Base-by-base conservation (phyloP, 306 rosid species). In the Lotus japonicus region DNA sequence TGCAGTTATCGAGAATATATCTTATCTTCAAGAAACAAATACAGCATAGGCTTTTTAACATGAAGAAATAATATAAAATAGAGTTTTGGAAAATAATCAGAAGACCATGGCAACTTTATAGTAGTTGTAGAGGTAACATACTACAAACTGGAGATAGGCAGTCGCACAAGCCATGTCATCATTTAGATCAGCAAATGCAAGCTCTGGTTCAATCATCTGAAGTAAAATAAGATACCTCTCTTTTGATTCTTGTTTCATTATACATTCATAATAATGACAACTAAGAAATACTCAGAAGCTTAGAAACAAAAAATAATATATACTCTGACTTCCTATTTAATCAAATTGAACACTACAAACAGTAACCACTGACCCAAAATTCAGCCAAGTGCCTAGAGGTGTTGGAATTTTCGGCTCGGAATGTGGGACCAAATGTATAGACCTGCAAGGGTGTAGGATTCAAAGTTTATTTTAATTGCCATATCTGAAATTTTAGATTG, bases 101-200 rank as follows among this genome's bases (percentile, higher is more conserved):
- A 61, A 33, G 62, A 50, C 8, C 18, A 28, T 38, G 50, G 16
- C 31, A 42, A 85, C 54, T 77, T 52, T 49, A 52, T 58, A 69
- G 52, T 54, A 76, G 80, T 33, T 58, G 66, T 60, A 79, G 70
- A 76, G 80, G 77, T 62, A 82, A 85, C 97, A 65, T 94, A 94
- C 98, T 82, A 94, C 97, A 7, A 82, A 94, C 89, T 90, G 97
- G 77, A 90, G 96, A 90, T 90, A 94, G 77, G 98, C 92, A 84
- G 97, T 83, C 72, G 97, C 98, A 79, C 97, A 94, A 69, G 97
- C 91, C 97, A 90, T 90, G 85, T 94, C 97, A 56, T 94, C 98
- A 58, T 88, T 69, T 53, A 94, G 90, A 82, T 94, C 97, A 74
- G 98, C 97, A 81, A 94, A 94, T 55, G 98, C 96, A 75, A 94